Evolutionary conservation across 805 yeast genomes (phyloP).

Genomic region (Saccharomycopsis microspora): DNA sequence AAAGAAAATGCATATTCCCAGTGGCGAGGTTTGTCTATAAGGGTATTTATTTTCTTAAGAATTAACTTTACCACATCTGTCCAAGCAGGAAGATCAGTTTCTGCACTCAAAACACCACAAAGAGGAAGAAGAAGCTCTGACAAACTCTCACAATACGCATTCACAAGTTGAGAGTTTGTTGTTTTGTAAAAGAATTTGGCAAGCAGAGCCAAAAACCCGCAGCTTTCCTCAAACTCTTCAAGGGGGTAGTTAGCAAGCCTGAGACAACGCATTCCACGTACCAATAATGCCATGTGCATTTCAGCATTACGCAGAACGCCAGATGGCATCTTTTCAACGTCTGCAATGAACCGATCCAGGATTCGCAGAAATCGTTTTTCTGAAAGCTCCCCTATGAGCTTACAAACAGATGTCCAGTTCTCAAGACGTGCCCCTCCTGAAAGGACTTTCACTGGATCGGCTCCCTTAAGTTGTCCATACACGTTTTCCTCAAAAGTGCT

Average conservation of each 20-base stretch:
- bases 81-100: slow-evolving; percentile 95
- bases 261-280: slow-evolving; percentile 86
- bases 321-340: slow-evolving; percentile 70
- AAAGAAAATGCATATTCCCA: slow-evolving; percentile 65
- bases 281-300: slow-evolving; percentile 58
- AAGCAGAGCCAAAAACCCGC: slow-evolving; percentile 77
- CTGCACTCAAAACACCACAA: slow-evolving; percentile 83
- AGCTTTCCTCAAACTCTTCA: slow-evolving; percentile 85
- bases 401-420: slow-evolving; percentile 89
- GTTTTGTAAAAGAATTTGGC: slow-evolving; percentile 71
- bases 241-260: slow-evolving; percentile 74
- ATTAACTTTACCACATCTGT: slow-evolving; percentile 63
- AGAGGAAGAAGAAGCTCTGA: slow-evolving; percentile 66
- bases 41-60: slow-evolving; percentile 32
- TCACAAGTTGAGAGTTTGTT: slow-evolving; percentile 49
- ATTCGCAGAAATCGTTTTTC: slow-evolving; percentile 74
- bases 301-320: slow-evolving; percentile 31
- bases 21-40: slow-evolving; percentile 27
- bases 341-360: slow-evolving; percentile 88
- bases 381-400: slow-evolving; percentile 83
- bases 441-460: slow-evolving; percentile 65
- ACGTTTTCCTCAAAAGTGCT: slow-evolving; percentile 87
- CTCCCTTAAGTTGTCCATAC: slow-evolving; percentile 76
- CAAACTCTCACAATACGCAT: slow-evolving; percentile 80
- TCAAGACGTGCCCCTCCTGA: slow-evolving; percentile 72